Percentiles rank a stretch among this genome's conserved stretches.
These are phyloP conservation scores for Leccinellum albellum DNA, from an alignment of 768 basidiomycete species.

Conservation along the genomic window DNA sequence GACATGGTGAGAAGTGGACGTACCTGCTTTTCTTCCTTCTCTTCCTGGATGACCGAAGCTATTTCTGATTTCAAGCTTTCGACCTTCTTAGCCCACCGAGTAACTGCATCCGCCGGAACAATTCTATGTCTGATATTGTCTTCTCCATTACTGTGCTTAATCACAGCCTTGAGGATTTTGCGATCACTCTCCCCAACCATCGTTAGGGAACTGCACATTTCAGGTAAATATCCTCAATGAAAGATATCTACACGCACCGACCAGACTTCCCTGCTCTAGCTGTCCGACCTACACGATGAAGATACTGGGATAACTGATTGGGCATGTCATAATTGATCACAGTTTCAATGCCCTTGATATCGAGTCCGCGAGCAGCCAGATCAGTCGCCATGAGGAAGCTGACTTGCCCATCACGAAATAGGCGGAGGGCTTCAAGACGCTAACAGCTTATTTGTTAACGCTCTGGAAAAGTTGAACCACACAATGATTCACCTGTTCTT, in stretches of 20 bases:
- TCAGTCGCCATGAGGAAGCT: constrained; percentile 96
- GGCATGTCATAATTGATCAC: constrained; percentile 99
- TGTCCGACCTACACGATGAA: constrained; percentile 96
- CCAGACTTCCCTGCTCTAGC: constrained; percentile 93
- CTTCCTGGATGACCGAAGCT: constrained; percentile 76
- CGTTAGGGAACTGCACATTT: constrained; percentile 71
- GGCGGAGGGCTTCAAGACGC: constrained; percentile 82
- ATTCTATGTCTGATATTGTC: constrained; percentile 89
- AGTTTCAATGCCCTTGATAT: constrained; percentile 96
- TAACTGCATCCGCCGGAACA: constrained; percentile 69
- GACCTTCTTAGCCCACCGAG: constrained; percentile 67
- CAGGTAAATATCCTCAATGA: constrained; percentile 2
- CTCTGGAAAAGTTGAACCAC: not conserved
- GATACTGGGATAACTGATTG: constrained; percentile 83
- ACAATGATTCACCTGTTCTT: constrained; percentile 73
- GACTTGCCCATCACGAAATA: constrained; percentile 83
- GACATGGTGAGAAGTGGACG: constrained; percentile 13
- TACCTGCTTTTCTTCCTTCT: constrained; percentile 93
- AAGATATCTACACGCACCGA: constrained; percentile 50
- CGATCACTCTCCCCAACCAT: constrained; percentile 95
- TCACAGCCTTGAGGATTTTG: constrained; percentile 92
- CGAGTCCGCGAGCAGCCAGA: constrained; percentile 89
- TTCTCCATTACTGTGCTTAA: constrained; percentile 77
- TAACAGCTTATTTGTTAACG: constrained; percentile 30
- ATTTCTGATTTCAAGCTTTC: constrained; percentile 74